Conservation (phyloP, 768 basidiomycete genomes). For the Flagelloscypha sp. region DNA sequence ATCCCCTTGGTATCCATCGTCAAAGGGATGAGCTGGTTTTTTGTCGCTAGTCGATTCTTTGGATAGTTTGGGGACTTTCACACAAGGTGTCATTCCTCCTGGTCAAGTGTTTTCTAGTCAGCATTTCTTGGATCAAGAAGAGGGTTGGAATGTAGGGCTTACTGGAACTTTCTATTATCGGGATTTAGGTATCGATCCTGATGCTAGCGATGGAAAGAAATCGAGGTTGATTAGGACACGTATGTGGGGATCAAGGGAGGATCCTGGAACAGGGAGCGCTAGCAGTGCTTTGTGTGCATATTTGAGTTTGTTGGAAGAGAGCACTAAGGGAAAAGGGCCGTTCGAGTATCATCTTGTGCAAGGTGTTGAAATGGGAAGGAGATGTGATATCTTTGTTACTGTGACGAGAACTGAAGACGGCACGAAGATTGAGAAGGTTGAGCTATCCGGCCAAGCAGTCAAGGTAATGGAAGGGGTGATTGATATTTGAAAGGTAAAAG, state of each 20-base stretch:
- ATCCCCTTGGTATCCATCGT: conserved; percentile 36
- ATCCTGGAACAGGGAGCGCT: conserved; percentile 40
- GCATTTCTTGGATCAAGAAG: conserved; percentile 27
- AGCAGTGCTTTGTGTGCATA: conserved; percentile 35
- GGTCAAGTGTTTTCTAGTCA: conserved; percentile 27
- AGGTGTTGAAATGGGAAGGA: conserved; percentile 39
- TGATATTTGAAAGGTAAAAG: conserved; percentile 9
- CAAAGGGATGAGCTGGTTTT: conserved; percentile 38
- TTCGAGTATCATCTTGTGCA: conserved; percentile 31
- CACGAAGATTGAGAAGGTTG: conserved; percentile 23
- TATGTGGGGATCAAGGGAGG: conserved; percentile 33
- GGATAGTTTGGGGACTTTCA: conserved; percentile 19
- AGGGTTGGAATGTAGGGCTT: conserved; percentile 25
- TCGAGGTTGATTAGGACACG: conserved; percentile 21
- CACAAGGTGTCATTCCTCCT: conserved; percentile 17
- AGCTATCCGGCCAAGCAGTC: conserved; percentile 31
- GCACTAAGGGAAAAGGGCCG: conserved; percentile 25
- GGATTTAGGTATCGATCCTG: neutral
- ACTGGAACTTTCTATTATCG: no score
- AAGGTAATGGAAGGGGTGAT: conserved; percentile 29
- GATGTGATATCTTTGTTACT: conserved; percentile 31
- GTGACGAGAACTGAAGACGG: conserved; percentile 24
- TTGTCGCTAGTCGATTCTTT: conserved; percentile 33
- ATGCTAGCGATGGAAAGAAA: neutral
- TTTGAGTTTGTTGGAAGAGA: conserved; percentile 18